Evolutionary conservation across 176 grass and related monocot genomes (phyloP).

Genomic region (Oryza meyeriana): DNA sequence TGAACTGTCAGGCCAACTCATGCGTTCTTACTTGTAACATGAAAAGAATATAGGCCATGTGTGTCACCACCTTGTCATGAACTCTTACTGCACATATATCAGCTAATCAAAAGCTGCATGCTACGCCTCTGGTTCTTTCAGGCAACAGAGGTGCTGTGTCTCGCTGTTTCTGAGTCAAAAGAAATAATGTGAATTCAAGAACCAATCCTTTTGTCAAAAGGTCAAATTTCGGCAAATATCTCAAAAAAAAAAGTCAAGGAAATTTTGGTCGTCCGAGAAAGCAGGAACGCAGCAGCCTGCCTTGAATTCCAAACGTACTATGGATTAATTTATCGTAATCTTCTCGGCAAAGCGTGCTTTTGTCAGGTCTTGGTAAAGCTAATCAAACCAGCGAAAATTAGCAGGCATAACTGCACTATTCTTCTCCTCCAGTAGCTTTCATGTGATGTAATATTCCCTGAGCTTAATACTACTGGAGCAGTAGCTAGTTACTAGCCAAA

Average conservation of each 20-base stretch:
- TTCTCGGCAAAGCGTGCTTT: neutral
- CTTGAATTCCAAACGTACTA: neutral
- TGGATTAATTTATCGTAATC: neutral
- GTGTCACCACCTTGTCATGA: neutral
- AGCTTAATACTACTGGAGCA: neutral
- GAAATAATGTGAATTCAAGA: conserved; percentile 31
- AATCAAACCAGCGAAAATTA: neutral
- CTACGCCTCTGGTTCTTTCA: neutral
- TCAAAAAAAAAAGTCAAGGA: neutral
- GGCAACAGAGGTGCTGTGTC: neutral
- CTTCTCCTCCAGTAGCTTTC: neutral
- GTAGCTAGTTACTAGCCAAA: neutral
- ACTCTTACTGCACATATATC: neutral
- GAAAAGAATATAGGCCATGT: neutral
- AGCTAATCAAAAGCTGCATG: neutral
- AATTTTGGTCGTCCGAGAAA: conserved; percentile 33
- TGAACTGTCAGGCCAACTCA: neutral
- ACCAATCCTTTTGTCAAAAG: neutral
- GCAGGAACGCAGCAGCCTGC: conserved; percentile 31
- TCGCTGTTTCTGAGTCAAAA: neutral
- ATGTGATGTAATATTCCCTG: neutral
- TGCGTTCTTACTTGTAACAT: neutral
- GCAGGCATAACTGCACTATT: neutral
- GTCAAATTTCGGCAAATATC: neutral
- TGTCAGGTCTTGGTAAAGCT: neutral